These are phyloP conservation scores for Lithocarpus polystachyus DNA, from an alignment of 306 rosid species.

Conservation along the genomic window DNA sequence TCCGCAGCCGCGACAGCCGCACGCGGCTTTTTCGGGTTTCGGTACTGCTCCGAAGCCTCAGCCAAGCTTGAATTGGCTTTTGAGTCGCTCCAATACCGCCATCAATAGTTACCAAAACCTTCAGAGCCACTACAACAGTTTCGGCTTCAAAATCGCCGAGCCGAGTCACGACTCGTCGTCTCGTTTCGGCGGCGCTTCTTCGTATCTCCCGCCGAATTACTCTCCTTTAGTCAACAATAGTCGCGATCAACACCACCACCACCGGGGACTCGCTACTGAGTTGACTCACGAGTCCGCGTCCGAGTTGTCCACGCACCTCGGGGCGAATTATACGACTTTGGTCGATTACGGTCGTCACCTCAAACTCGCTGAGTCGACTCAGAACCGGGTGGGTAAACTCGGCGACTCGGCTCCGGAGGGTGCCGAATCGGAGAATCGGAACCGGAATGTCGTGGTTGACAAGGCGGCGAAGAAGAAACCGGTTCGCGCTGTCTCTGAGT, in stretches of 20 bases:
- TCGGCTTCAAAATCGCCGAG: not conserved
- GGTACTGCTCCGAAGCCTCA: slow-evolving; percentile 3
- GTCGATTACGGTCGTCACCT: not conserved
- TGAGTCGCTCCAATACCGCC: not conserved
- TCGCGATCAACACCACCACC: too few relatives aligned
- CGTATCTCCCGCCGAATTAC: too few relatives aligned
- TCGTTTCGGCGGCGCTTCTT: too few relatives aligned
- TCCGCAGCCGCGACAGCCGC: too few relatives aligned
- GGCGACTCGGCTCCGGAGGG: not conserved
- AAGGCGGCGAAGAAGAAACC: not conserved
- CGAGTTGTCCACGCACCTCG: too few relatives aligned
- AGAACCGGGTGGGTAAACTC: not conserved
- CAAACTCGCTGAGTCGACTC: not conserved
- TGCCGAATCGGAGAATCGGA: not conserved
- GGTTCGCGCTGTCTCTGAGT: not conserved
- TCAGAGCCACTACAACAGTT: not conserved
- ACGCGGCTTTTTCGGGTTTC: too few relatives aligned
- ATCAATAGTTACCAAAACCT: not conserved
- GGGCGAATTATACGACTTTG: not conserved
- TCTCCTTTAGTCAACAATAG: too few relatives aligned
- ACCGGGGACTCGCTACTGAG: too few relatives aligned
- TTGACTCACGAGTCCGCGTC: too few relatives aligned
- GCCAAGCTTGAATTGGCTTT: slow-evolving; percentile 30
- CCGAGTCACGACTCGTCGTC: not conserved
- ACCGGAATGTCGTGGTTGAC: not conserved